Evolutionary conservation across 2,329 filamentous ascomycete species (phyloP).

Genomic region (Calonectria naviculata): DNA sequence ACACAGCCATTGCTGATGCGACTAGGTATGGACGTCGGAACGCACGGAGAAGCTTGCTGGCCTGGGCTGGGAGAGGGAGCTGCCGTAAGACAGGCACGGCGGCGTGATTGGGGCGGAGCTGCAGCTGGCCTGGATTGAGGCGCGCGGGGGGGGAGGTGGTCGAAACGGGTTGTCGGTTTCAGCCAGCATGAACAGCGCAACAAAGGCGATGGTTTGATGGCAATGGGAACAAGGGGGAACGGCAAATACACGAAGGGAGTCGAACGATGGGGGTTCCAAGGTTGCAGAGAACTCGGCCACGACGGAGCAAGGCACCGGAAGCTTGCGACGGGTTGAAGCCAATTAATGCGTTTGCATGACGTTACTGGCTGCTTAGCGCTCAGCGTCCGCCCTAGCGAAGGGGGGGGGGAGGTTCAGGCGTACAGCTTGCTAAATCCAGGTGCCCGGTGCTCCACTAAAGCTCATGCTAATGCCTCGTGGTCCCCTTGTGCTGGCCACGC

Average conservation of each 20-base stretch:
- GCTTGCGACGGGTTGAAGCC: slow-evolving; percentile 3
- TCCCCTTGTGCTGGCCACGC: not conserved
- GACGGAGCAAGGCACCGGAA: not conserved
- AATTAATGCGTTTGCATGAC: not conserved
- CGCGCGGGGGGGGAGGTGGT: not conserved
- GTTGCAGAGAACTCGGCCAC: not conserved
- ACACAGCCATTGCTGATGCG: slow-evolving; percentile 22
- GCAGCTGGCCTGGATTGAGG: not conserved
- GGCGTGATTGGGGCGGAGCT: not conserved
- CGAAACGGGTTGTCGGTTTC: not conserved
- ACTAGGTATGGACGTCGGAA: slow-evolving; percentile 9
- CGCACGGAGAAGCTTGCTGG: slow-evolving; percentile 8
- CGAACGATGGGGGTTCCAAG: not conserved
- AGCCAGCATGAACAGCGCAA: not conserved
- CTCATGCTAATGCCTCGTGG: slow-evolving; percentile 4
- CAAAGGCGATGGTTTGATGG: not conserved
- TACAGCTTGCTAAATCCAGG: not conserved
- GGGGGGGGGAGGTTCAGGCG: not conserved
- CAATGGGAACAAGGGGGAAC: not conserved
- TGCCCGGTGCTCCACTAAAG: not conserved
- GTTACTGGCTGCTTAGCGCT: slow-evolving; percentile 6
- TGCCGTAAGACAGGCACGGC: not conserved
- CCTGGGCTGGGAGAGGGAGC: not conserved
- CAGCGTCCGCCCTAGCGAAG: slow-evolving; percentile 1
- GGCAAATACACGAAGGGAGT: not conserved